Conservation (phyloP, 1,139 yeast species). For the Hyphopichia pseudoburtonii region DNA sequence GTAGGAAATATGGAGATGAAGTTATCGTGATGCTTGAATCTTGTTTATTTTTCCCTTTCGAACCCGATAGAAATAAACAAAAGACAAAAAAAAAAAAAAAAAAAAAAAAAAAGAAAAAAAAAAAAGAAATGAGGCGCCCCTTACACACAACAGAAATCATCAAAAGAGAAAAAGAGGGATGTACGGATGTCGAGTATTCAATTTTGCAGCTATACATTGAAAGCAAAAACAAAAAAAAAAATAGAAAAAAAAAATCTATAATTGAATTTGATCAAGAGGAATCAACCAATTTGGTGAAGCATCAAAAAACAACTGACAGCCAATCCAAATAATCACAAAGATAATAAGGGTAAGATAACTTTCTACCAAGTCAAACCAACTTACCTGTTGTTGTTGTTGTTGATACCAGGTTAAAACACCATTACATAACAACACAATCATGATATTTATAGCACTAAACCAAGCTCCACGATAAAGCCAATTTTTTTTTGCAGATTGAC, state of each 20-base stretch:
- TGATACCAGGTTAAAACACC: too few species aligned
- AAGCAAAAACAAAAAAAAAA: too few species aligned
- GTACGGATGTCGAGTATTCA: neutral
- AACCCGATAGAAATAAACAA: too few species aligned
- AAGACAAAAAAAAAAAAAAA: too few species aligned
- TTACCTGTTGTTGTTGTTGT: constrained; percentile 3
- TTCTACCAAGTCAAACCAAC: neutral
- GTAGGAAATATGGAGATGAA: too few species aligned
- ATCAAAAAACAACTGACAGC: neutral
- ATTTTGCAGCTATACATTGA: neutral
- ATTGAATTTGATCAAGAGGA: neutral
- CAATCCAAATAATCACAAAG: constrained; percentile 1
- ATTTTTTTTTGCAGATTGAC: constrained; percentile 6
- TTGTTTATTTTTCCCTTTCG: too few species aligned
- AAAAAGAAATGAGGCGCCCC: too few species aligned
- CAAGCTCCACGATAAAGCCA: constrained; percentile 7
- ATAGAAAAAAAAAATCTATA: neutral
- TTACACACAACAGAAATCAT: too few species aligned
- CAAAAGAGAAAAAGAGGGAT: neutral
- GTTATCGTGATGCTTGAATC: too few species aligned
- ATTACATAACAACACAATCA: constrained; percentile 12
- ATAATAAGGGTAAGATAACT: neutral
- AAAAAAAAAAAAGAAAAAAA: too few species aligned
- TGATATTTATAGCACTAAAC: constrained; percentile 12
- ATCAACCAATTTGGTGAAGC: constrained; percentile 1